Evolutionary conservation across 2,329 filamentous ascomycete genomes (phyloP), one percentile per base, ranked within the genome.

Genomic region (Penicillium vulpinum): DNA sequence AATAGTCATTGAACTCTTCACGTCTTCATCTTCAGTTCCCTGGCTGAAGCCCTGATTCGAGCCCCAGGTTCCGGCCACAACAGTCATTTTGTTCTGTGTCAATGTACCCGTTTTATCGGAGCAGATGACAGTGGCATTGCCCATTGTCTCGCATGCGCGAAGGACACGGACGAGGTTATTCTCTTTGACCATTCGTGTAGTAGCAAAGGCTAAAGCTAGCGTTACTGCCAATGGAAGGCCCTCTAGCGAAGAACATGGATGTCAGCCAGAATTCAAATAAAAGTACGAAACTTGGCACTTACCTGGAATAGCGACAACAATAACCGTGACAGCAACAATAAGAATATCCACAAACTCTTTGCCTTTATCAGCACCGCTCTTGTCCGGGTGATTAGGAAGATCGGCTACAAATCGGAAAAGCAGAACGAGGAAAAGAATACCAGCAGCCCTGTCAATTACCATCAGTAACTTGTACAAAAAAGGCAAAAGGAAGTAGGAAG

Each of bases 401-500:
- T 85, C 77, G 46, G 87, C 90, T 10, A 94, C 79, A 70, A 96
- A 97, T 67, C 91, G 85, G 77, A 96, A 92, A 68, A 96, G 85
- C 15, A 96, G 81, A 44, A 95, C 88, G 45, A 93, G 81, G 76
- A 97, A 96, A 45, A 96, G 80, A 15, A 94, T 78, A 62, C 89
- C 91, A 47, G 91, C 90, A 59, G 84, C 79, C 45, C 75, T 76
- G 51, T 10, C 35, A 28, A 39, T 21, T 8, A 35, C 31, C 21
- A 53, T 67, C 38, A 68, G 62, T 48, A n/a, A 49, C 8, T 28
- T 1, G 0, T 33, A 16, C n/a, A 33, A 33, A 15, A 28, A 31
- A 24, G n/a, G n/a, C n/a, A 15, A 4, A 4, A 7, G 33, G 7
- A 18, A 18, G 29, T 38, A 16, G 6, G 15, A 2, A 4, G 4